Base-by-base conservation (phyloP, 2,329 filamentous ascomycete species). In the Diaporthe sp. region DNA sequence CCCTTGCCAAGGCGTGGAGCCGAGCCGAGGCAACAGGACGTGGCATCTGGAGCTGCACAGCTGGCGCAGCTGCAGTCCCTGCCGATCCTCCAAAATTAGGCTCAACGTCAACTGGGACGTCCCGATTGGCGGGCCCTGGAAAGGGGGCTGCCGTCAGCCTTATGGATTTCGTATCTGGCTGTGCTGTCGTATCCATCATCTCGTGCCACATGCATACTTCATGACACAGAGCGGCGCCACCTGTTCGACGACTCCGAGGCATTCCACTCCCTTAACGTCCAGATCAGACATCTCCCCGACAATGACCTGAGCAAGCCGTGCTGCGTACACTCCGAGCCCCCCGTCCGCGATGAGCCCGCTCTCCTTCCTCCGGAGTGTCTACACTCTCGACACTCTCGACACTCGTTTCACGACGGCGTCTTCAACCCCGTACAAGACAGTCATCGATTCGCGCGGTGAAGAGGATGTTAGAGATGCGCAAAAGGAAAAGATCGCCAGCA, bases 401-500 rank as follows among this genome's bases (percentile, higher is more conserved):
- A 86, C 89, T 0, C 85, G 84, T 74, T 90, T 90, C 78, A 85
- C 92, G 39, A 93, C 89, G 71, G 89, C 94, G 15, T 91, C 95
- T 44, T 90, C 89, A 37, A 91, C 91, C 31, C 91, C 95, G 49
- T 92, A 93, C 83, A 89, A 89, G 80, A 85, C 88, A 53, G 86
- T 89, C 74, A 83, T 90, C 76, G 89, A 92, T 80, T 84, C 87
- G 76, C 86, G 88, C 57, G 77, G 82, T 76, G 86, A 89, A 77
- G 80, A 86, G 39, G 79, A 79, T 74, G 80, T 83, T 82, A 85
- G 83, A 82, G 83, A 82, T 77, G 83, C 84, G 76, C 81, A 83
- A 79, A 83, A 83, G 73, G 83, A 86, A 79, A 87, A 87, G 83
- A 86, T 82, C 62, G 84, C 82, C 76, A 82, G 81, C 57, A 82